Conservation (phyloP, 306 rosid genomes). For the Trifolium repens region DNA sequence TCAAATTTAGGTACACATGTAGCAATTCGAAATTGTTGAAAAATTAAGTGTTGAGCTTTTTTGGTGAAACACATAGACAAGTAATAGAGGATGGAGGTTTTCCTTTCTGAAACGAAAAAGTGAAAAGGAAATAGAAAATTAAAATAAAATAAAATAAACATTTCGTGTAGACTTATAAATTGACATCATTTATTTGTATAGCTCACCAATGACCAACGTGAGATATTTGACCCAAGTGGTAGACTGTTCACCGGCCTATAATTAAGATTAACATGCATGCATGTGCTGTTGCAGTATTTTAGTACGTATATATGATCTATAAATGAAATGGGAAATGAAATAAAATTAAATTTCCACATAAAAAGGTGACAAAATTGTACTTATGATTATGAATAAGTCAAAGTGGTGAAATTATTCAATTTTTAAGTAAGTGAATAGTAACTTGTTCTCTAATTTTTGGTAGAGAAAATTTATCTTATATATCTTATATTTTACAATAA, state of each 20-base stretch:
- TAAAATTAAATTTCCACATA: not conserved
- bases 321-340: slow-evolving; percentile 5
- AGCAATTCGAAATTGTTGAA: no score
- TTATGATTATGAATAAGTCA: no score
- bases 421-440: no score
- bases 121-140: not conserved
- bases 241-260: slow-evolving; percentile 34
- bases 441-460: no score
- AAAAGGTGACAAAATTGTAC: slow-evolving; percentile 25
- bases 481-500: no score
- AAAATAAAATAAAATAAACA: not conserved
- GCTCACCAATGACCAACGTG: slow-evolving; percentile 49
- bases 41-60: no score
- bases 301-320: not conserved
- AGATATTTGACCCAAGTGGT: slow-evolving; percentile 36
- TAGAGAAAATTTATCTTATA: no score
- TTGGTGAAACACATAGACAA: not conserved
- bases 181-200: slow-evolving; percentile 5
- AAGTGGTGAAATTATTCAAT: no score
- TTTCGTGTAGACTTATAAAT: slow-evolving; percentile 2
- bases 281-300: slow-evolving; percentile 18
- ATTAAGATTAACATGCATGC: slow-evolving; percentile 42
- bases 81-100: not conserved
- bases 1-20: not conserved
- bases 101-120: not conserved